Conservation (phyloP, 2,329 filamentous ascomycete genomes). For the Trichoderma endophyticum region DNA sequence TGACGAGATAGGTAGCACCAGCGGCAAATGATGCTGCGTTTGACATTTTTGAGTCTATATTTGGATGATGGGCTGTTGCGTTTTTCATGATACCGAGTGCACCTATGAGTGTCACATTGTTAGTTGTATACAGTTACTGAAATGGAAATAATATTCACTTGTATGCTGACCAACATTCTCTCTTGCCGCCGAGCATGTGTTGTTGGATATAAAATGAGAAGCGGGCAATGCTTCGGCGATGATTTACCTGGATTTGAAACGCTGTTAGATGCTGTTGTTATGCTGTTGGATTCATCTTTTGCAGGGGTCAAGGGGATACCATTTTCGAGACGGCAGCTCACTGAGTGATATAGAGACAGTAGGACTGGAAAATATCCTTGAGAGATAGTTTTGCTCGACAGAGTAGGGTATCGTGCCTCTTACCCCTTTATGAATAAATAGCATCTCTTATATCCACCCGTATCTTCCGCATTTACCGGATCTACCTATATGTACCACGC, state of each 20-base stretch:
- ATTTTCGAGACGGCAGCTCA: not conserved
- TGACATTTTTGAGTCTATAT: not conserved
- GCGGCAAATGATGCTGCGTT: not conserved
- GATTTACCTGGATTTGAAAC: not conserved
- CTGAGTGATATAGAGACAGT: too few relatives aligned
- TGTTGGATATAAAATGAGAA: not conserved
- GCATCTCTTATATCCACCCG: not conserved
- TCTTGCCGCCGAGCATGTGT: not conserved
- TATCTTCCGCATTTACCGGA: not conserved
- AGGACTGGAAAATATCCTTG: not conserved
- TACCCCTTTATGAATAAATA: not conserved
- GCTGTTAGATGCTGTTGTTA: not conserved
- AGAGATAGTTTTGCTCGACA: not conserved
- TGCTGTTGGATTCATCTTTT: not conserved
- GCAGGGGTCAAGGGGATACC: not conserved
- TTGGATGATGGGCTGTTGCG: not conserved
- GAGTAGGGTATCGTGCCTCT: not conserved
- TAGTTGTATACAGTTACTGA: not conserved
- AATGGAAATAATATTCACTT: not conserved
- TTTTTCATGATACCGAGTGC: conserved; percentile 2
- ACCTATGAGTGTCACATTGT: not conserved
- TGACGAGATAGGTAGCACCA: not conserved
- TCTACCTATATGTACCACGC: not conserved
- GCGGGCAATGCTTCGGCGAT: not conserved
- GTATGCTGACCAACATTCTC: not conserved